Conservation (phyloP, 345 rosid species). For the Turnera subulata region DNA sequence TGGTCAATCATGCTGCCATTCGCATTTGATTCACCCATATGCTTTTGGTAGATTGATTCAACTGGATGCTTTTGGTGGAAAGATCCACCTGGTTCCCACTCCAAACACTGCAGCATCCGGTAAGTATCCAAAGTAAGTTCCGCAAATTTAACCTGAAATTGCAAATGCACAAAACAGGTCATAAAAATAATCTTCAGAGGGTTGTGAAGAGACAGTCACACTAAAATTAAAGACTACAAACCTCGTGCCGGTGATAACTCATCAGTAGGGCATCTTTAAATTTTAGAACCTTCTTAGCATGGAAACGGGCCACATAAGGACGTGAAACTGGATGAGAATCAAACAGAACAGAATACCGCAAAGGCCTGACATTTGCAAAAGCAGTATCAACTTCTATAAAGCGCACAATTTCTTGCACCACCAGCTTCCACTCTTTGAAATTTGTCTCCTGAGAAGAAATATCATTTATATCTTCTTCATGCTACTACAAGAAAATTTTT, state of each 20-base stretch:
- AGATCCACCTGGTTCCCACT: constrained; percentile 92
- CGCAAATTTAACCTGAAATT: constrained; percentile 82
- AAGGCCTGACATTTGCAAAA: constrained; percentile 53
- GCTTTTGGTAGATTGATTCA: constrained; percentile 14
- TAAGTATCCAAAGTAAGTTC: constrained; percentile 85
- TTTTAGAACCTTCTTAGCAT: constrained; percentile 75
- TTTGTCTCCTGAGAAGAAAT: constrained; percentile 58
- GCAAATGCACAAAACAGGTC: constrained; percentile 11
- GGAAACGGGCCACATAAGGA: constrained; percentile 70
- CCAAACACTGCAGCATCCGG: constrained; percentile 94
- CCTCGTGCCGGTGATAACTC: constrained; percentile 88
- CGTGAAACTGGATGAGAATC: constrained; percentile 75
- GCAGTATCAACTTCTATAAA: constrained; percentile 47
- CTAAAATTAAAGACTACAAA: constrained; percentile 15
- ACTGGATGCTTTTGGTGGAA: constrained; percentile 50
- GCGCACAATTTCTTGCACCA: constrained; percentile 72
- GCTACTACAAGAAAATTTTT: not conserved
- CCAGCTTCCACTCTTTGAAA: constrained; percentile 89
- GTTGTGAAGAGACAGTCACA: constrained; percentile 1
- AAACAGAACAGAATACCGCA: constrained; percentile 61
- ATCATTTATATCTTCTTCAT: not conserved
- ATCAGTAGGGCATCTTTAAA: constrained; percentile 78
- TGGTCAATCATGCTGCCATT: constrained; percentile 69
- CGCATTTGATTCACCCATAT: constrained; percentile 47
- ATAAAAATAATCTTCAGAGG: not conserved